A percentile compares a stretch with the other conserved stretches of the same genome.
These are phyloP conservation scores for Spathaspora gorwiae DNA, from an alignment of 805 yeast genomes.

Conservation along the genomic window DNA sequence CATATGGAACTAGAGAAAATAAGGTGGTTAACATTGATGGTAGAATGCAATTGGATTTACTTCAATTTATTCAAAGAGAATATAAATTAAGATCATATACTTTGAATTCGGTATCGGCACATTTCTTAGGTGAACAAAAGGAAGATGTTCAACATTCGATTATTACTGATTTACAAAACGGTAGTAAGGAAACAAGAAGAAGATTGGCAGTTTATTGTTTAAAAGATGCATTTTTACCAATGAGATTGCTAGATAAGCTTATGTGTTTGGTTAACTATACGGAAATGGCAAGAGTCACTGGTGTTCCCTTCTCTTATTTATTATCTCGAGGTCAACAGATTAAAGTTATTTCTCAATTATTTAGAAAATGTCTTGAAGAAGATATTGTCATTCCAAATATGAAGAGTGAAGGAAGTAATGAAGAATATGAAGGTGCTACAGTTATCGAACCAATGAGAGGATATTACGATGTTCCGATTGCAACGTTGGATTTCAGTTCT, in stretches of 20 bases:
- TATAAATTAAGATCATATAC: conserved; percentile 93
- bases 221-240: conserved; percentile 91
- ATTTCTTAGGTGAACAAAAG: conserved; percentile 89
- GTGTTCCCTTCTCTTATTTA: conserved; percentile 91
- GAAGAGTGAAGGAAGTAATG: conserved; percentile 73
- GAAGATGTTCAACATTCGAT: conserved; percentile 98
- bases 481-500: conserved; percentile 95
- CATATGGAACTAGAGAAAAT: conserved; percentile 93
- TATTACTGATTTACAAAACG: conserved; percentile 90
- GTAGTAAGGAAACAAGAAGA: conserved; percentile 86
- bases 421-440: conserved; percentile 98
- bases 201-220: conserved; percentile 95
- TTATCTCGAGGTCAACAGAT: conserved; percentile 95
- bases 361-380: conserved; percentile 83
- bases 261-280: conserved; percentile 97
- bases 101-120: conserved; percentile 90
- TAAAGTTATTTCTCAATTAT: conserved; percentile 92
- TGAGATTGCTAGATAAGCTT: conserved; percentile 81
- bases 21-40: conserved; percentile 93
- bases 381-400: conserved; percentile 89
- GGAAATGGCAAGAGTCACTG: conserved; percentile 99
- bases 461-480: conserved; percentile 94
- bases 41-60: conserved; percentile 86
- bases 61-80: conserved; percentile 92
- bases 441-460: conserved; percentile 97